Base-by-base conservation (phyloP, 768 basidiomycete species). In the Macrocybe gigantea region DNA sequence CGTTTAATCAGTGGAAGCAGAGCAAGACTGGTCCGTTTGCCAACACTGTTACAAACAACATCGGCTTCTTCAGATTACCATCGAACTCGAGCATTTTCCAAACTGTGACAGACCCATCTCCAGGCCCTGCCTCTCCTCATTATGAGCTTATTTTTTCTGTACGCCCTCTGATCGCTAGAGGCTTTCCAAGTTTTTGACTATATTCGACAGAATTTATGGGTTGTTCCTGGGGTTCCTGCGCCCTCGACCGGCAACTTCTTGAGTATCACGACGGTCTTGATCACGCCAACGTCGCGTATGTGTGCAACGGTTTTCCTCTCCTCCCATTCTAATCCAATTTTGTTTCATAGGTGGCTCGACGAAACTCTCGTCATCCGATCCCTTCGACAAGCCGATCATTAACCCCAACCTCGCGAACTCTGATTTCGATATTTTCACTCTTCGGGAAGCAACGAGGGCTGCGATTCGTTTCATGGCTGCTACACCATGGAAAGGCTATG, bases 321-420 rank as follows among this genome's bases (percentile, higher is more conserved):
- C 22, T 41, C 41, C 5, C 32, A 1, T 14, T 32, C 13, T 29
- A n/a, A 5, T 29, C 8, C 32, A 41, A 41, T 32, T 7, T 12
- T 6, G 41, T 41, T 32, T 41, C 7, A 15, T 41, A 54, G 45
- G 56, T 12, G 52, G 42, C 33, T 5, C 37, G 7, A 36, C 49
- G 29, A 22, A 14, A 2, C 12, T 44, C 10, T 39, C 35, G 5
- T 50, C 52, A 3, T 45, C 9, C 44, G 43, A 51, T 39, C 45
- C 51, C 1, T 57, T 52, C 33, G 49, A 39, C 5, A 29, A 38
- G 6, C 53, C 53, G 13, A 9, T 48, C 31, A 51, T 54, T 54
- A 46, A 51, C 13, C 47, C 45, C 15, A 43, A 66, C 47, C 71
- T 75, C 62, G 64, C 71, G 36, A 54, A 49, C 33, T 49, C 57